Evolutionary conservation across 495 filamentous ascomycete genomes (phyloP), one percentile per base, ranked within the genome.

Genomic region (Aspergillus wentii): DNA sequence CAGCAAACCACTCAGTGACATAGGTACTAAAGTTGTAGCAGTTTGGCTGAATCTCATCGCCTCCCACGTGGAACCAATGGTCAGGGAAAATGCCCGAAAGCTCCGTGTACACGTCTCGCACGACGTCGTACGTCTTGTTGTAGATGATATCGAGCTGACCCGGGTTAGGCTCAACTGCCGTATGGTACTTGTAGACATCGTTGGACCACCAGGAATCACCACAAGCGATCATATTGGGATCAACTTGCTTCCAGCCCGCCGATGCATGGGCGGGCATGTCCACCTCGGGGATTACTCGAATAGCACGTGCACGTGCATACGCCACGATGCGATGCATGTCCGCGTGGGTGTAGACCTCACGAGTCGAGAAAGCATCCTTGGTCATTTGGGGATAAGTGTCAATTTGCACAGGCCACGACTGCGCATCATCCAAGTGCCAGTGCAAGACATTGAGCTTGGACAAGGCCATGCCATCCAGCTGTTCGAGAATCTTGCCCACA

Each of bases 81-180:
- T 78, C 74, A 0, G 55, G 41, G 57, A 78, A 78, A 40, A 78
- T 56, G 2, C 41, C 54, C 2, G 74, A 72, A 15, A 78, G 53
- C 40, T 78, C 74, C 8, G 60, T 59, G 54, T 76, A 76, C 8
- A 78, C 72, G 15, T 74, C 64, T 16, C 52, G 45, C 11, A 75
- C 69, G 5, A 71, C 66, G 8, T 69, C 66, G 43, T 78, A 78
- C 16, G 74, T 78, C 38, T 67, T 66, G 51, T 62, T 56, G 48
- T 74, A 68, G 43, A 76, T 62, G 44, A 75, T 74, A 43, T 78
- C 74, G 30, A 78, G 61, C 36, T 78, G 74, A 20, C 74, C 74
- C 0, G 74, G 74, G 39, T 69, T 72, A 1, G 74, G 74, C 57
- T 78, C 67, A 7, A 78, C 69, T 17, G 72, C 71, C 2, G 72